Evolutionary conservation across 129 eudicot species (phyloP), one percentile per base, ranked within the genome.

Genomic region (Pulicaria dysenterica): DNA sequence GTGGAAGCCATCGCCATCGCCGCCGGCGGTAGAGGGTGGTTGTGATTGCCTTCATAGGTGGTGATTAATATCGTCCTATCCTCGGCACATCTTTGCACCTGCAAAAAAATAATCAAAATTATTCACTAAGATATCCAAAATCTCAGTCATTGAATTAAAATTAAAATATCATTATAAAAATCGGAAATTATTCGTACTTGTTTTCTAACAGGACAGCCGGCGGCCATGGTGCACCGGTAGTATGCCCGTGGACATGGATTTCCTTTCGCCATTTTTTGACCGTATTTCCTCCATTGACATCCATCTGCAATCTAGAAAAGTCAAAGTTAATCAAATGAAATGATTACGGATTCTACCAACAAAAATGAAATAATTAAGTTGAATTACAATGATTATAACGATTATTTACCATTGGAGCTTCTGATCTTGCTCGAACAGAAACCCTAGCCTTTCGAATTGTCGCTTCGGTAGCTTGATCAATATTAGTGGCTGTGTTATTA

Each of bases 221-320:
- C 85, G 10, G 91, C 89, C 68, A 89, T 83, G 17, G 97, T 88
- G 81, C 96, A 92, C 49, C 96, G 89, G 71, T 89, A 92, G 79
- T 92, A 92, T 0, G 98, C 96, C 72, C 98, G 80, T 5, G 98
- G 96, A 74, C 96, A 92, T 12, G 96, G 98, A 73, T 92, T 92
- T 42, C 98, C 98, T 70, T 87, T 92, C 2, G 98, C 84, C 42
- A 85, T 89, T 59, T 92, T 89, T 73, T 92, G 97, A 37, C 97
- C 97, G 53, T 92, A 92, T 83, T 92, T 92, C 36, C 97, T 83
- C 98, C 98, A 92, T 75, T 92, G 98, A 60, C 98, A 91, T 10
- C 97, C 97, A 83, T 91, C 97, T 5, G 77, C 82, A 63, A 78
- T 78, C 82, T 78, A 53, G 31, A 69, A 41, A 24, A 24, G 31